Evolutionary conservation across 441 rosid genomes (phyloP), one percentile per base, ranked within the genome.

Genomic region (Rhodomyrtus psidioides): DNA sequence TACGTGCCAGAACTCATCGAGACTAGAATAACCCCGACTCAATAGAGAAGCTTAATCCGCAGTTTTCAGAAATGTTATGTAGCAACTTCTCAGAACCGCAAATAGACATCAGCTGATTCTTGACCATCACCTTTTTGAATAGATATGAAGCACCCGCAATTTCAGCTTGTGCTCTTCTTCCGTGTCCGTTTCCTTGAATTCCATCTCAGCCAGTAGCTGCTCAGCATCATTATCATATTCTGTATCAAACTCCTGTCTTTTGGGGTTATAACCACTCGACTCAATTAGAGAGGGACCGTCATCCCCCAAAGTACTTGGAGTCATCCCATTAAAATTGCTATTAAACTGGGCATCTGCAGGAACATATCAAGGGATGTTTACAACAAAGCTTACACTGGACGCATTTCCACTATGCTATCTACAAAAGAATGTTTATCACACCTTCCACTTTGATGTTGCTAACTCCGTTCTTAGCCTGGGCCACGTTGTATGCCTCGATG

Each of bases 191-290:
- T 96, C 98, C 91, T 95, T 96, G 85, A 96, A 95, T 89, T 97
- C 99, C 99, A 97, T 97, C 89, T 97, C 99, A 83, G 99, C 98
- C 85, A 96, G 92, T 87, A 96, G 91, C 85, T 93, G 96, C 93
- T 97, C 99, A 55, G 99, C 98, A 85, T 96, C 99, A 82, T 97
- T 96, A 85, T 96, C 99, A 51, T 96, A 97, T 86, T 96, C 99
- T 28, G 96, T 93, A 88, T 97, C 99, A 86, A 97, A 97, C 84
- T 97, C 99, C 87, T 91, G 92, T 89, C 98, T 91, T 91, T 95
- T 97, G 74, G 92, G 86, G 86, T 95, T 97, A 90, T 92, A 96
- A 86, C 95, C 96, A 57, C 99, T 94, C 86, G 88, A 34, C 83
- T 95, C 98, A 86, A 95, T 87, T 90, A 96, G 90, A 85, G 98